These are phyloP conservation scores for Mortierella sp. DNA, from an alignment of 371 early-diverging fungal species.

Conservation along the genomic window DNA sequence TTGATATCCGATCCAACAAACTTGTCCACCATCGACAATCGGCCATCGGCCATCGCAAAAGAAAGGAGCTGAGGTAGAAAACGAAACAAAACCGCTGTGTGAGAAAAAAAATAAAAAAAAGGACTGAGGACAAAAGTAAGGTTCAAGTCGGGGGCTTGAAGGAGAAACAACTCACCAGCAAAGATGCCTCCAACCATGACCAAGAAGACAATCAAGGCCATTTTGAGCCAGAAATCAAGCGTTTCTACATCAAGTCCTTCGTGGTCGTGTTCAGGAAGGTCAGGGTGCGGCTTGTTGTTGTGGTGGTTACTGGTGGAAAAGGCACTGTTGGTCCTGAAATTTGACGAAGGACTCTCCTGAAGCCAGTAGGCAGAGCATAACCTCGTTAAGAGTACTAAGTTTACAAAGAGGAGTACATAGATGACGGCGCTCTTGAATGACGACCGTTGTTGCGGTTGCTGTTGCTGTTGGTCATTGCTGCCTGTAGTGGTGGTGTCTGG, in stretches of 20 bases:
- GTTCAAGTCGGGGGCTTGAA: neutral
- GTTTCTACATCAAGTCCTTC: constrained; percentile 30
- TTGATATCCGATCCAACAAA: neutral
- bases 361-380: constrained; percentile 13
- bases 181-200: constrained; percentile 55
- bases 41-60: constrained; percentile 8
- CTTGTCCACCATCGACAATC: neutral
- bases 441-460: constrained; percentile 3
- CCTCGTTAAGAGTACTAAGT: constrained; percentile 36
- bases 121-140: neutral
- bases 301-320: constrained; percentile 8
- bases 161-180: constrained; percentile 31
- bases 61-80: neutral
- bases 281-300: constrained; percentile 1
- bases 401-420: constrained; percentile 49
- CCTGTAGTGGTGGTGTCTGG: neutral
- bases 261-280: constrained; percentile 8
- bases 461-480: constrained; percentile 3
- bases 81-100: neutral
- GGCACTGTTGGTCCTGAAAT: neutral
- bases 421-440: constrained; percentile 42
- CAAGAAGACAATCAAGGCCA: constrained; percentile 54
- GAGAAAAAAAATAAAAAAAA: neutral
- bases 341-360: neutral
- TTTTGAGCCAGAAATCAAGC: constrained; percentile 60